A percentile compares a stretch with the other conserved stretches of the same genome.
Conservation (phyloP, 2,329 filamentous ascomycete genomes). For the Hypocreales sp. region DNA sequence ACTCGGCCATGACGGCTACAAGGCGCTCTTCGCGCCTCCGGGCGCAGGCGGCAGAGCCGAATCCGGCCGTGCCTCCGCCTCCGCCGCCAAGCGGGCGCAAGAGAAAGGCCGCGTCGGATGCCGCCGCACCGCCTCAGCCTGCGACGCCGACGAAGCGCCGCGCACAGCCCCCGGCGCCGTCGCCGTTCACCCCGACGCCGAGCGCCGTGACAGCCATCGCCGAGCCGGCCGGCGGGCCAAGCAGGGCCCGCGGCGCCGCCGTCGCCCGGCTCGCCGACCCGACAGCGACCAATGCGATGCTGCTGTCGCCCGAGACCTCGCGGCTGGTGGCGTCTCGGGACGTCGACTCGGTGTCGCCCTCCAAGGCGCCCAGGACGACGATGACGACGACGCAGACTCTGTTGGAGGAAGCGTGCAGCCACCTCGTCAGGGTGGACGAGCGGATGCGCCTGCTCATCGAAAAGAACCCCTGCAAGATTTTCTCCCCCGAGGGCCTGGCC, state of each 20-base stretch:
- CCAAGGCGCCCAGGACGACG: conserved; percentile 16
- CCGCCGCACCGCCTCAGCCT: conserved; percentile 9
- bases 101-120: conserved; percentile 15
- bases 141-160: conserved; percentile 17
- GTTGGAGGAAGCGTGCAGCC: conserved; percentile 57
- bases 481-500: conserved; percentile 66
- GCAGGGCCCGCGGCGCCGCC: conserved; percentile 23
- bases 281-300: conserved; percentile 49
- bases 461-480: conserved; percentile 60
- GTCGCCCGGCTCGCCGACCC: conserved; percentile 45
- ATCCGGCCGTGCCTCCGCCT: conserved; percentile 5
- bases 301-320: conserved; percentile 58
- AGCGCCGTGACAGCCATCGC: conserved; percentile 24
- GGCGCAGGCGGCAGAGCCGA: too few relatives aligned
- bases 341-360: conserved; percentile 28
- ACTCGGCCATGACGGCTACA: conserved; percentile 16
- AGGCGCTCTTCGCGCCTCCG: conserved; percentile 26
- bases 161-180: conserved; percentile 9
- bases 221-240: conserved; percentile 12
- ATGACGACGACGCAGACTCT: conserved; percentile 52
- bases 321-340: conserved; percentile 38
- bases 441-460: conserved; percentile 59
- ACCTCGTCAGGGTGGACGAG: conserved; percentile 59
- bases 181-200: conserved; percentile 32
- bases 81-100: conserved; percentile 14